A percentile compares a stretch with the other conserved stretches of the same genome.
Evolutionary conservation across 345 rosid species (phyloP).

Genomic region (Pugionium dolabratum): DNA sequence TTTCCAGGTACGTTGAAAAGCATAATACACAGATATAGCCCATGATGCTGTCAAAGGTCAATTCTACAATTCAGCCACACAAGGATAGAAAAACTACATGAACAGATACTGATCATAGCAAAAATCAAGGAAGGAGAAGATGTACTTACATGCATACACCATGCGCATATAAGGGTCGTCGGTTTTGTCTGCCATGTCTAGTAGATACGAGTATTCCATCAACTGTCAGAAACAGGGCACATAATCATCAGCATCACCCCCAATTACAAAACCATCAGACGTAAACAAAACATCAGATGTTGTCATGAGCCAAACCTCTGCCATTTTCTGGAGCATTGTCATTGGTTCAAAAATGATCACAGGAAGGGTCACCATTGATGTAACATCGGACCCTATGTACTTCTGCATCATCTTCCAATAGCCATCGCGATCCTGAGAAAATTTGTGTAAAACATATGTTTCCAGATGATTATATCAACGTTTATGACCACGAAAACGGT

Average conservation of each 20-base stretch:
- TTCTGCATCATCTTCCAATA: slow-evolving; percentile 99
- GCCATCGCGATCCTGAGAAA: slow-evolving; percentile 76
- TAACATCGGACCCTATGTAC: slow-evolving; percentile 86
- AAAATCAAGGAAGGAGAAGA: slow-evolving; percentile 10
- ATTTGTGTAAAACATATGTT: slow-evolving; percentile 16
- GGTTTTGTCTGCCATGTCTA: slow-evolving; percentile 87
- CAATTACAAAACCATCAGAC: slow-evolving; percentile 18
- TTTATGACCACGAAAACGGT: not conserved
- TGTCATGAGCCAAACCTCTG: slow-evolving; percentile 66
- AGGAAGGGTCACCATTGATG: slow-evolving; percentile 97
- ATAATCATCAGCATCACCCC: not conserved
- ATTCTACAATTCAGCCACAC: slow-evolving; percentile 18
- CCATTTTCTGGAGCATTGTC: slow-evolving; percentile 96
- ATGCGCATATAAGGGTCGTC: slow-evolving; percentile 94
- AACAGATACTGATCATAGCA: slow-evolving; percentile 17
- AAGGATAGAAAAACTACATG: slow-evolving; percentile 4
- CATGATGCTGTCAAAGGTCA: slow-evolving; percentile 72
- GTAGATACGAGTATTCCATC: slow-evolving; percentile 89
- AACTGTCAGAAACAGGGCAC: slow-evolving; percentile 53
- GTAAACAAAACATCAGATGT: slow-evolving; percentile 7
- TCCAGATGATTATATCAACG: slow-evolving; percentile 13
- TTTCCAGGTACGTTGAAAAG: slow-evolving; percentile 91
- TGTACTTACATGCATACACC: slow-evolving; percentile 80
- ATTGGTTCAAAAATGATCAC: slow-evolving; percentile 92
- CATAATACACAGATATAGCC: slow-evolving; percentile 90